Evolutionary conservation across 2,329 filamentous ascomycete genomes (phyloP).

Genomic region (Tolypocladium ovalisporum): DNA sequence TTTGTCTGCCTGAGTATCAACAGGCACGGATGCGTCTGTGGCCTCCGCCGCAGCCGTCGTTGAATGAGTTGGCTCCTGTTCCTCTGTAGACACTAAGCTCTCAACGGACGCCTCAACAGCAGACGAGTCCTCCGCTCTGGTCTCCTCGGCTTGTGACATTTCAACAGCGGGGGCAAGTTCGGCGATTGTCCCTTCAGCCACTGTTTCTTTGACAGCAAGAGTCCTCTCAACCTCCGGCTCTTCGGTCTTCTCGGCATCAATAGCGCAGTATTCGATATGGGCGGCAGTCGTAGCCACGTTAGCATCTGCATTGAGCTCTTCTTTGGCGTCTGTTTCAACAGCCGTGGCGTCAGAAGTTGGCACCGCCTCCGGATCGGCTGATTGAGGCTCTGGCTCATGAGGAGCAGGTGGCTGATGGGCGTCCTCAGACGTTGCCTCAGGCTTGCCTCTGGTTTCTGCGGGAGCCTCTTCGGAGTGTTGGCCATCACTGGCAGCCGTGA

Average conservation of each 20-base stretch:
- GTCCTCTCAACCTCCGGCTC: not conserved
- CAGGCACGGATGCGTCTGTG: not conserved
- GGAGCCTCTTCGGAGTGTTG: not conserved
- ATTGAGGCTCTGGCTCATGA: not conserved
- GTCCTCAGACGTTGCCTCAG: not conserved
- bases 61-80: not conserved
- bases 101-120: not conserved
- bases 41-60: not conserved
- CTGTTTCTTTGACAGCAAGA: not conserved
- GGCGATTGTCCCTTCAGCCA: constrained; percentile 1
- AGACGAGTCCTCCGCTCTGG: not conserved
- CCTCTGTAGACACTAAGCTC: not conserved
- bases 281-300: too few species aligned
- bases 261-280: not conserved
- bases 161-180: not conserved
- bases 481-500: not conserved
- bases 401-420: not conserved
- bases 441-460: not conserved
- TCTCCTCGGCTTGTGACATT: not conserved
- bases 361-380: not conserved
- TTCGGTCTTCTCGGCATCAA: not conserved
- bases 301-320: not conserved
- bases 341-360: not conserved
- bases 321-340: not conserved
- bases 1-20: not conserved